These are phyloP conservation scores for Fusarium mangiferae DNA, from an alignment of 2,329 filamentous ascomycete genomes.

Conservation along the genomic window DNA sequence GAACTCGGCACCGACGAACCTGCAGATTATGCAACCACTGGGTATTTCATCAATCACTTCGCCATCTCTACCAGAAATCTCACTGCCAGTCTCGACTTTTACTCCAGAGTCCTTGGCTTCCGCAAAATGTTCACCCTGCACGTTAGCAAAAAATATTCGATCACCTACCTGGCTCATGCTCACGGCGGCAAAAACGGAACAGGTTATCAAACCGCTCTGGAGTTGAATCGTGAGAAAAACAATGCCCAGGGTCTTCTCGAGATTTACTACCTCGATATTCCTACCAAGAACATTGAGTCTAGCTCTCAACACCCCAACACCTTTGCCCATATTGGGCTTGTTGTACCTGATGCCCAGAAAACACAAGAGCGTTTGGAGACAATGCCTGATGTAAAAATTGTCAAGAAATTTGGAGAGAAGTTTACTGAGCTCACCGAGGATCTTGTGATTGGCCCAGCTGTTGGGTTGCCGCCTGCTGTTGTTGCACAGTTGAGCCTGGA, in stretches of 20 bases:
- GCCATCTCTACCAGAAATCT: neutral
- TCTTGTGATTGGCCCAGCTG: neutral
- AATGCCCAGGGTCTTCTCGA: conserved; percentile 8
- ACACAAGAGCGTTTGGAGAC: neutral
- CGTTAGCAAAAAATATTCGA: neutral
- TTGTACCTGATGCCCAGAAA: neutral
- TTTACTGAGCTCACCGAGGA: neutral
- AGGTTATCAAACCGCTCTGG: neutral
- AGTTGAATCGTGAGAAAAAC: conserved; percentile 9
- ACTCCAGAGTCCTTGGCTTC: conserved; percentile 2
- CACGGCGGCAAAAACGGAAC: neutral
- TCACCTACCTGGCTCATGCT: conserved; percentile 3
- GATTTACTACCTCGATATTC: neutral
- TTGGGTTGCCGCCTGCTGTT: neutral
- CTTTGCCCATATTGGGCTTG: neutral
- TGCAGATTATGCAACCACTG: neutral
- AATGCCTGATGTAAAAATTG: neutral
- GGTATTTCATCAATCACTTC: conserved; percentile 8
- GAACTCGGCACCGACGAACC: neutral
- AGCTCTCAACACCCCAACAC: neutral
- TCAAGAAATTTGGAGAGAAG: neutral
- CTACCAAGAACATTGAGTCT: neutral
- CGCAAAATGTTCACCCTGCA: neutral
- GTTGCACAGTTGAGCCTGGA: neutral
- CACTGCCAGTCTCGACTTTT: conserved; percentile 1